Base-by-base conservation (phyloP, 106 monocot genomes). In the Allium sativum region DNA sequence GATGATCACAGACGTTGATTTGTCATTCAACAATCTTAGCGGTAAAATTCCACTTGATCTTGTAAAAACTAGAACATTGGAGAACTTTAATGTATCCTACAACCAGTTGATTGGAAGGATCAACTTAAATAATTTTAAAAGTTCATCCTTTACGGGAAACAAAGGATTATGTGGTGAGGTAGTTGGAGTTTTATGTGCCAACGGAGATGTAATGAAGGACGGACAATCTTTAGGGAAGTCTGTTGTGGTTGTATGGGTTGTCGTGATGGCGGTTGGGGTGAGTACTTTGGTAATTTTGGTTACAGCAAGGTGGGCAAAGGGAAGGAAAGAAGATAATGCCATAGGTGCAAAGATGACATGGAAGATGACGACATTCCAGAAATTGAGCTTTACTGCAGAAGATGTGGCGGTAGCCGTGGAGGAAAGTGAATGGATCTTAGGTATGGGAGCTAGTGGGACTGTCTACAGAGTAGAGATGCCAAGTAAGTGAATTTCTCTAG, bases 401-500 rank as follows among this genome's bases (percentile, higher is more conserved):
- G 94, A 95, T 45, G 94, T 95, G 67, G 86, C 64, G 9, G 72
- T 73, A 42, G 78, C 81, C 67, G 72, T 81, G 7, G 65, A 57
- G 53, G 72, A 53, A 51, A 72, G 76, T 52, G 87, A 84, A 12
- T 66, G 77, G 58, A 81, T 95, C 46, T 54, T 95, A 43, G 94
- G 94, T 3, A 64, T 87, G 43, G 94, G 94, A 3, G 83, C 94
- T 0, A 79, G 81, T 0, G 90, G 84, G n/a, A 78, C 83, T 0
- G 94, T 95, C 6, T 87, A 95, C 69, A 77, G 86, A 10, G 94
- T 86, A 8, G 81, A 95, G 67, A 84, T 90, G 94, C 86, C 86
- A 0, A 45, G 61, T 61, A n/a, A 61, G 45, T 45, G 12, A 59
- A n/a, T 6, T 43, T 43, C 12, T 2, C 17, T 13, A 10, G 7